These are phyloP conservation scores for Helenozyma rhizophorensis DNA, from an alignment of 805 yeast species.

Conservation along the genomic window DNA sequence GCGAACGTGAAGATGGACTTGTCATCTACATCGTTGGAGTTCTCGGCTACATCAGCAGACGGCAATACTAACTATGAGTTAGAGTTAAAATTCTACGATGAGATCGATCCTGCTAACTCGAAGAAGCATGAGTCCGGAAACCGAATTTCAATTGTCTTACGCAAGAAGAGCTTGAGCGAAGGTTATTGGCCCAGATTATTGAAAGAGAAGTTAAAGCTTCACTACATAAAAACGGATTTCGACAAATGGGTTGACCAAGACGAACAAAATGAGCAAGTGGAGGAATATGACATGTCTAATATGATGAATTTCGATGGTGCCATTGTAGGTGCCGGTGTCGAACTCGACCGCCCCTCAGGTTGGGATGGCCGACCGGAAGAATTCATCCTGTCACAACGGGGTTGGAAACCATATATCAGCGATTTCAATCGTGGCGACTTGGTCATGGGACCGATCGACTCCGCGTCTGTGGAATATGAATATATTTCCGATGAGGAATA, in stretches of 20 bases:
- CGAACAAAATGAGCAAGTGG: constrained; percentile 77
- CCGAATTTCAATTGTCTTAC: constrained; percentile 57
- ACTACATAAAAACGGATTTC: constrained; percentile 87
- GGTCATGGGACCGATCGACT: constrained; percentile 36
- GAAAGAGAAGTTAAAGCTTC: constrained; percentile 76
- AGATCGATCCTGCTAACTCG: constrained; percentile 65
- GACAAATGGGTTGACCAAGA: constrained; percentile 99
- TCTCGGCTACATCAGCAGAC: constrained; percentile 43
- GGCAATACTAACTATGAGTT: constrained; percentile 55
- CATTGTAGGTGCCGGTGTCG: constrained; percentile 9
- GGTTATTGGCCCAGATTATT: constrained; percentile 97
- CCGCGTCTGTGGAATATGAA: constrained; percentile 8
- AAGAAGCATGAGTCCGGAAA: constrained; percentile 53
- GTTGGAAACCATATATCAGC: no score
- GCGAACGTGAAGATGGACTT: constrained; percentile 57
- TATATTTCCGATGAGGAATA: no score
- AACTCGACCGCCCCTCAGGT: constrained; percentile 20
- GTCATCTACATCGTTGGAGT: constrained; percentile 49
- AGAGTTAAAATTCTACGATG: constrained; percentile 70
- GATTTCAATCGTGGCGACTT: constrained; percentile 23
- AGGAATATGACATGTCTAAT: constrained; percentile 28
- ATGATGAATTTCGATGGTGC: constrained; percentile 7
- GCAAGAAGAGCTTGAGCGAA: constrained; percentile 61
- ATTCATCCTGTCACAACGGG: no score
- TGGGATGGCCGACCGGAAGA: constrained; percentile 35